These are phyloP conservation scores for Syncephalastrum sp. DNA, from an alignment of 371 early-diverging fungal genomes.

Conservation along the genomic window DNA sequence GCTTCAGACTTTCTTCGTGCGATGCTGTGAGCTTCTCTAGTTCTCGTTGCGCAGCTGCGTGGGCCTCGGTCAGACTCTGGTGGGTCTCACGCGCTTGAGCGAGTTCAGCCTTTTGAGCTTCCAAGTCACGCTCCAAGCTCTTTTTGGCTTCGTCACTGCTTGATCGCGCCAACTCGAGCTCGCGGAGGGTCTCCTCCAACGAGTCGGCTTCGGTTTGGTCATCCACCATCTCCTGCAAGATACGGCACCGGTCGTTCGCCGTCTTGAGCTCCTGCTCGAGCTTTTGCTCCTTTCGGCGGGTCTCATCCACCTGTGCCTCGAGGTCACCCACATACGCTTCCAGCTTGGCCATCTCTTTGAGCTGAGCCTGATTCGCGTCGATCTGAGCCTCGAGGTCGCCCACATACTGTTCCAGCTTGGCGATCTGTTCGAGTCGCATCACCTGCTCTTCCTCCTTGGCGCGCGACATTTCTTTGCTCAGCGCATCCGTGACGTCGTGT, in stretches of 20 bases:
- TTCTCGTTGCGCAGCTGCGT: too few relatives aligned
- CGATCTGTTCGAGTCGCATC: constrained; percentile 16
- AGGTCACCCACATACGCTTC: too few relatives aligned
- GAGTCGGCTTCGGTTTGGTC: constrained; percentile 1
- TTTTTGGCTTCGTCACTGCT: not conserved
- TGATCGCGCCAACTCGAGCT: not conserved
- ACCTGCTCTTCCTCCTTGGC: constrained; percentile 34
- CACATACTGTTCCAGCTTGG: constrained; percentile 14
- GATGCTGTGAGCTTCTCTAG: too few relatives aligned
- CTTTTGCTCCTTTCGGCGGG: not conserved
- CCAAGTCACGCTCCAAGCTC: too few relatives aligned
- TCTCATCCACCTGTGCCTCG: too few relatives aligned
- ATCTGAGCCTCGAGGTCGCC: constrained; percentile 11
- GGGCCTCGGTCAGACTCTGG: too few relatives aligned
- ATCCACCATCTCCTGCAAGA: constrained; percentile 7
- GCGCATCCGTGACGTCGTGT: constrained; percentile 7
- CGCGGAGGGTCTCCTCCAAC: constrained; percentile 8
- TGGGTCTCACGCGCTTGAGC: too few relatives aligned
- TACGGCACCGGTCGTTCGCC: constrained; percentile 4
- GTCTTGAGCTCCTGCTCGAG: constrained; percentile 5
- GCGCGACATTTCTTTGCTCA: constrained; percentile 39
- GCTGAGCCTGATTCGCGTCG: constrained; percentile 6
- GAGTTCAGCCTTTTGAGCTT: too few relatives aligned
- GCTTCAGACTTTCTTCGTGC: too few relatives aligned
- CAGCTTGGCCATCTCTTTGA: constrained; percentile 8